phyloP scores from a whole-genome alignment of 768 basidiomycete genomes.

The Cyathus striatus region DNA sequence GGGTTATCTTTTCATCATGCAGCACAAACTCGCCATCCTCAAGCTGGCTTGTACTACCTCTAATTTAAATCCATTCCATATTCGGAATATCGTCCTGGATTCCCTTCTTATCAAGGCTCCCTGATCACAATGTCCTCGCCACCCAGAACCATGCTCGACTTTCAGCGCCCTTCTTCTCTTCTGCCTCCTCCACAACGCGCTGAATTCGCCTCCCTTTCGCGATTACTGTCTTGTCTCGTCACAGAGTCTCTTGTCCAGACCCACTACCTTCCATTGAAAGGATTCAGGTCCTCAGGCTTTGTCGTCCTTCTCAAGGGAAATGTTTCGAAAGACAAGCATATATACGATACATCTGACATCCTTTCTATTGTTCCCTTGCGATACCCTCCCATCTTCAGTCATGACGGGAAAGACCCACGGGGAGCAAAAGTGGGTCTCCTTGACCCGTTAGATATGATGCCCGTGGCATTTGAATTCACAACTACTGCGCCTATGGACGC shows the following conservation, averaged over 20 bases:
- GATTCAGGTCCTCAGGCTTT: slow-evolving; percentile 29
- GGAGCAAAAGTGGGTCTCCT: slow-evolving; percentile 41
- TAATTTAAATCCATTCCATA: too few species aligned
- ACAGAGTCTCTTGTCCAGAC: slow-evolving; percentile 50
- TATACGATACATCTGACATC: slow-evolving; percentile 28
- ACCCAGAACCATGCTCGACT: neutral
- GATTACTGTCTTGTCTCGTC: slow-evolving; percentile 53
- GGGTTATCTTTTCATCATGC: too few species aligned
- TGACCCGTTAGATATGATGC: slow-evolving; percentile 52
- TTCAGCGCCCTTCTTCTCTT: slow-evolving; percentile 11
- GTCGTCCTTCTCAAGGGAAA: slow-evolving; percentile 32
- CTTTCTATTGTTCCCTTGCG: slow-evolving; percentile 44
- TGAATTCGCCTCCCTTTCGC: slow-evolving; percentile 40
- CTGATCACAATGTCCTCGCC: neutral
- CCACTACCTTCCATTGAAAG: slow-evolving; percentile 36
- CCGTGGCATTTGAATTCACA: slow-evolving; percentile 29
- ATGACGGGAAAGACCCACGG: slow-evolving; percentile 20
- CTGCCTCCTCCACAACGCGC: slow-evolving; percentile 35
- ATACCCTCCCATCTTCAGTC: slow-evolving; percentile 41
- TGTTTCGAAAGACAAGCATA: slow-evolving; percentile 16
- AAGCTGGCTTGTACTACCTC: too few species aligned
- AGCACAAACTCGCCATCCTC: neutral
- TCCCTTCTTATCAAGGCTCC: neutral
- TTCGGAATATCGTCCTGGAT: too few species aligned
- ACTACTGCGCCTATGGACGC: too few species aligned